Evolutionary conservation across 805 yeast species (phyloP).

Genomic region (Candida nonsorbophila): DNA sequence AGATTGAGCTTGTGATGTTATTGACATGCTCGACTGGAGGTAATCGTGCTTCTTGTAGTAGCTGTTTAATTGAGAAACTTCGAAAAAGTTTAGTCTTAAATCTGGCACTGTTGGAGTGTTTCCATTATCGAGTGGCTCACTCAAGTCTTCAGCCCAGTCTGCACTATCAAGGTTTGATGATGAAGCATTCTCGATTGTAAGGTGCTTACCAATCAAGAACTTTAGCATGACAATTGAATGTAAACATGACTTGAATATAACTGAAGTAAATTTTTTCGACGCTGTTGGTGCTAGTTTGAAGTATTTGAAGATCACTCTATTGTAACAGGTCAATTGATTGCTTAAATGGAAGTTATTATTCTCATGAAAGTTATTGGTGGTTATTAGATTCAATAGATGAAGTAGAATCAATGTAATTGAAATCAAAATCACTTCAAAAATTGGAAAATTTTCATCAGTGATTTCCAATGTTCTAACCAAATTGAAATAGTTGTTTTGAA

Average conservation of each 20-base stretch:
- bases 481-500: constrained; percentile 15
- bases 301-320: constrained; percentile 19
- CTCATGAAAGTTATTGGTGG: constrained; percentile 3
- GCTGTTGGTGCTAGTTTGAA: constrained; percentile 5
- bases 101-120: no score
- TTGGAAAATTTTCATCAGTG: constrained; percentile 5
- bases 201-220: constrained; percentile 16
- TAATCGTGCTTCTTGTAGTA: no score
- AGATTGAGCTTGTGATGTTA: no score
- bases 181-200: no score
- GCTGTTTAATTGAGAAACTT: no score
- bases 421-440: constrained; percentile 24
- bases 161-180: constrained; percentile 5
- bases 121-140: no score
- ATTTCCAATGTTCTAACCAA: constrained; percentile 2
- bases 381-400: constrained; percentile 12
- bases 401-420: constrained; percentile 25
- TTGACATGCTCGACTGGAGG: no score
- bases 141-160: constrained; percentile 7
- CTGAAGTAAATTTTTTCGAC: constrained; percentile 11
- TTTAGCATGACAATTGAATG: constrained; percentile 27
- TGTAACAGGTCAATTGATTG: constrained; percentile 28
- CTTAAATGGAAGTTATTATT: constrained; percentile 14
- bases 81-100: no score
- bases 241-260: constrained; percentile 19